Conservation (phyloP, 2,329 filamentous ascomycete species). For the Ilyonectria robusta region DNA sequence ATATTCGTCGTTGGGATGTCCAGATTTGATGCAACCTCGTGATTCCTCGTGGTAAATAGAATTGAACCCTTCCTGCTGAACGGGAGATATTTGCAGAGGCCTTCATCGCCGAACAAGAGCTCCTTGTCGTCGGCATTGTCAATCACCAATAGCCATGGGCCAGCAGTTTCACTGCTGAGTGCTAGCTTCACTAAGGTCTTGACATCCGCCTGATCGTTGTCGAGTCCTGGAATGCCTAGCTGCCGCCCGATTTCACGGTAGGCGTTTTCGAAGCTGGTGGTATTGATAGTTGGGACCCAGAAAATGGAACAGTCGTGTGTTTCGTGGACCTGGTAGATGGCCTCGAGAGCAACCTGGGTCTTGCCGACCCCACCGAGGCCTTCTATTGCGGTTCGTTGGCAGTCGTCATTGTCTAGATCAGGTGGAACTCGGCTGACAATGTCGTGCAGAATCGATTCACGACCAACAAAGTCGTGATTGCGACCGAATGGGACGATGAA, state of each 20-base stretch:
- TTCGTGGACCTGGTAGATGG: slow-evolving; percentile 47
- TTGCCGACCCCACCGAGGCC: slow-evolving; percentile 56
- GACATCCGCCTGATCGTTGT: slow-evolving; percentile 53
- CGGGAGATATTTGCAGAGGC: slow-evolving; percentile 50
- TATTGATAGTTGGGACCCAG: slow-evolving; percentile 54
- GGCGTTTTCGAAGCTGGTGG: slow-evolving; percentile 51
- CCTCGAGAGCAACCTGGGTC: slow-evolving; percentile 56
- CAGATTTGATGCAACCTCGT: slow-evolving; percentile 19
- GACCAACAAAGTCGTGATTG: slow-evolving; percentile 46
- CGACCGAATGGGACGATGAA: slow-evolving; percentile 42
- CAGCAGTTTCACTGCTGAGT: slow-evolving; percentile 46
- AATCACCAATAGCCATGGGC: slow-evolving; percentile 59
- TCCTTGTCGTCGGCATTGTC: slow-evolving; percentile 60
- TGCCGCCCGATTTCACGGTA: slow-evolving; percentile 52
- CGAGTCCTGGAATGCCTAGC: slow-evolving; percentile 47
- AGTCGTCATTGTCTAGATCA: background rate
- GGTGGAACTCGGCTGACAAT: slow-evolving; percentile 19
- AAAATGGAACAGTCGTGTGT: slow-evolving; percentile 55
- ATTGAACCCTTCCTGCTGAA: slow-evolving; percentile 32
- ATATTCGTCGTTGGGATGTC: slow-evolving; percentile 32
- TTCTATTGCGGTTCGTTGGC: slow-evolving; percentile 32
- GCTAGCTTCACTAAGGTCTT: slow-evolving; percentile 53
- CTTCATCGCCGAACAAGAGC: slow-evolving; percentile 44
- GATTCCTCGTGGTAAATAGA: slow-evolving; percentile 40
- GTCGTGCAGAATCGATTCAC: slow-evolving; percentile 15